Evolutionary conservation across 2,329 filamentous ascomycete species (phyloP).

Genomic region (Colletotrichum musae): DNA sequence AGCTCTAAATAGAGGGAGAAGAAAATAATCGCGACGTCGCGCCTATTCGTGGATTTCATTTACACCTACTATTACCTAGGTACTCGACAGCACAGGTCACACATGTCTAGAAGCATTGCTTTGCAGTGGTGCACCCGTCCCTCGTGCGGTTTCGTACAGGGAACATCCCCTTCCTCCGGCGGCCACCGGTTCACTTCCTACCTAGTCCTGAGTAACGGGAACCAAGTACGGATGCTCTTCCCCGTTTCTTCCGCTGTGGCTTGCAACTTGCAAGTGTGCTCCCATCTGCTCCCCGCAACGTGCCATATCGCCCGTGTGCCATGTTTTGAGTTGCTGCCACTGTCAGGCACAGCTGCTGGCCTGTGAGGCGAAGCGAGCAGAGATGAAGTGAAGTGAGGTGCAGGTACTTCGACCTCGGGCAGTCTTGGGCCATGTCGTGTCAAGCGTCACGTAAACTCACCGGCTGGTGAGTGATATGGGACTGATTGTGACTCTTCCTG

Average conservation of each 20-base stretch:
- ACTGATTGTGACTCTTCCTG: slow-evolving; percentile 2
- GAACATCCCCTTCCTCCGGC: slow-evolving; percentile 24
- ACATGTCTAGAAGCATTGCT: neutral
- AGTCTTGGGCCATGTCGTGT: slow-evolving; percentile 25
- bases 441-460: neutral
- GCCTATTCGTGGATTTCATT: slow-evolving; percentile 24
- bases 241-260: slow-evolving; percentile 6
- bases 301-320: neutral
- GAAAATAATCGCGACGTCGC: slow-evolving; percentile 12
- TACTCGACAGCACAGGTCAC: neutral
- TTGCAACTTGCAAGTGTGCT: neutral
- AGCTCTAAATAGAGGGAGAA: neutral
- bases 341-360: neutral
- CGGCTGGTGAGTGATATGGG: slow-evolving; percentile 21
- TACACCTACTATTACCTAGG: too few relatives aligned
- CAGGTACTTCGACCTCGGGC: neutral
- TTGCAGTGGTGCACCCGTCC: neutral
- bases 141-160: slow-evolving; percentile 17
- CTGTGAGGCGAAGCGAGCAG: too few relatives aligned
- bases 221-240: neutral
- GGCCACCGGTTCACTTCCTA: slow-evolving; percentile 10
- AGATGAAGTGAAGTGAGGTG: too few relatives aligned
- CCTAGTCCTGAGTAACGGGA: too few relatives aligned
- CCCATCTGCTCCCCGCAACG: slow-evolving; percentile 19
- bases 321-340: slow-evolving; percentile 14